Percentiles rank a stretch among this genome's conserved stretches.
phyloP scores from a whole-genome alignment of 2,329 filamentous ascomycete species.

The Calycina herbarum region DNA sequence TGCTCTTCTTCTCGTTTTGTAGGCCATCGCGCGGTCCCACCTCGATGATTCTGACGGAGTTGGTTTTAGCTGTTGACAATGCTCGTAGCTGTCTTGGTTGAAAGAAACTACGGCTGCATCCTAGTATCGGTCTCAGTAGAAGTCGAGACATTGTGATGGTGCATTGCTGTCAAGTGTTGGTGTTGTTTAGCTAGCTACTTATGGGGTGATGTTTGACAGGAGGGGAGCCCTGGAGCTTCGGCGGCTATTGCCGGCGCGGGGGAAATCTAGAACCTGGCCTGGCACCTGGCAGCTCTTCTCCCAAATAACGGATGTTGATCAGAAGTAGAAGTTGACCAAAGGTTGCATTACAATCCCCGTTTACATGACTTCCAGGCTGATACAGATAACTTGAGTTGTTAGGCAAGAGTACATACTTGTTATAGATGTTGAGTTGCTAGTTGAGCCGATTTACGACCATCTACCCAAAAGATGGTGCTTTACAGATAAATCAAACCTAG shows the following conservation, averaged over 20 bases:
- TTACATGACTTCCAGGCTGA: no score
- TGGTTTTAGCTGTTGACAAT: conserved; percentile 29
- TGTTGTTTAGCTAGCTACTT: background rate
- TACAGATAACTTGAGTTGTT: no score
- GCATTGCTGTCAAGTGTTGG: conserved; percentile 5
- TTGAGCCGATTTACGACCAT: no score
- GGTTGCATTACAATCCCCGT: no score
- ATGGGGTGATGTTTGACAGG: conserved; percentile 6
- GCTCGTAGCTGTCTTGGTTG: conserved; percentile 23
- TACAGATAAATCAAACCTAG: no score
- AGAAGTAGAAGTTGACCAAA: no score
- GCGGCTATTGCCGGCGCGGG: conserved; percentile 3
- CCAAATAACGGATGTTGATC: no score
- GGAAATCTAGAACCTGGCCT: background rate
- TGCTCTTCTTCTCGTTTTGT: conserved; percentile 76
- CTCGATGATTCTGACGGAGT: conserved; percentile 67
- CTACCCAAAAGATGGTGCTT: no score
- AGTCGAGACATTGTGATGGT: conserved; percentile 11
- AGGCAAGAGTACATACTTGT: no score
- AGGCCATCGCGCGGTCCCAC: conserved; percentile 84
- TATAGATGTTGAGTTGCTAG: no score
- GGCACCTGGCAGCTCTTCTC: no score
- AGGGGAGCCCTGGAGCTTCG: conserved; percentile 1
- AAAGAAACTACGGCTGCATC: conserved; percentile 13
- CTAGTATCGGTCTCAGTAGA: conserved; percentile 12